phyloP scores from a whole-genome alignment of 129 eudicot species.

The Lactuca saligna region DNA sequence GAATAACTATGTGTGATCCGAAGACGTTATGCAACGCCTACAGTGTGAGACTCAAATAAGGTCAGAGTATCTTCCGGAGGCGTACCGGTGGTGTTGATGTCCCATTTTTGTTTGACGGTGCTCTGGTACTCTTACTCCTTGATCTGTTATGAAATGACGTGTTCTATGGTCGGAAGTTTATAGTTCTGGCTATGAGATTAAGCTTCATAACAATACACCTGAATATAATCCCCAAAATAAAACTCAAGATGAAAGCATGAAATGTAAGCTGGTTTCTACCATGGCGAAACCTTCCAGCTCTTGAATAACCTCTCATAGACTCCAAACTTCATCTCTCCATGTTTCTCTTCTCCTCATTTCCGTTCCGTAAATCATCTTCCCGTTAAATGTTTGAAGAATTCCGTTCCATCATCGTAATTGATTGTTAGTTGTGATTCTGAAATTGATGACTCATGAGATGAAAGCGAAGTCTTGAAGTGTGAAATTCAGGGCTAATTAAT shows the following conservation, averaged over 20 bases:
- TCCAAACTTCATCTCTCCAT: constrained; percentile 18
- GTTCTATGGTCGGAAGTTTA: not conserved
- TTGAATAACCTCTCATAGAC: constrained; percentile 46
- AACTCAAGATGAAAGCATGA: constrained; percentile 55
- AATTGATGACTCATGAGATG: not conserved
- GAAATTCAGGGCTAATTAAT: too few species aligned
- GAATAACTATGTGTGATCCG: constrained; percentile 57
- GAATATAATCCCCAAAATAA: constrained; percentile 43
- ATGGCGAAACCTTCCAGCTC: constrained; percentile 43
- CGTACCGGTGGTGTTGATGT: constrained; percentile 32
- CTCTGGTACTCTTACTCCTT: too few species aligned
- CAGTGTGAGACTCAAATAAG: constrained; percentile 62
- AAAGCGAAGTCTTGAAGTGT: too few species aligned
- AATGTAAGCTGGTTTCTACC: constrained; percentile 55
- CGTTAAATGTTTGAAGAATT: not conserved
- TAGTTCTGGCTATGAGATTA: constrained; percentile 56
- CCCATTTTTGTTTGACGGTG: too few species aligned
- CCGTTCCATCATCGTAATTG: constrained; percentile 4
- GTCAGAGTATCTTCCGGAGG: constrained; percentile 69
- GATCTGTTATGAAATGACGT: too few species aligned
- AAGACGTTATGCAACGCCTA: constrained; percentile 72
- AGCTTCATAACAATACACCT: constrained; percentile 64
- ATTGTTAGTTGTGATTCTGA: not conserved
- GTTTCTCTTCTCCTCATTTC: not conserved
- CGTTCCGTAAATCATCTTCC: not conserved